These are phyloP conservation scores for Puccinellia tenuiflora DNA, from an alignment of 176 grass and related monocot genomes.

Conservation along the genomic window DNA sequence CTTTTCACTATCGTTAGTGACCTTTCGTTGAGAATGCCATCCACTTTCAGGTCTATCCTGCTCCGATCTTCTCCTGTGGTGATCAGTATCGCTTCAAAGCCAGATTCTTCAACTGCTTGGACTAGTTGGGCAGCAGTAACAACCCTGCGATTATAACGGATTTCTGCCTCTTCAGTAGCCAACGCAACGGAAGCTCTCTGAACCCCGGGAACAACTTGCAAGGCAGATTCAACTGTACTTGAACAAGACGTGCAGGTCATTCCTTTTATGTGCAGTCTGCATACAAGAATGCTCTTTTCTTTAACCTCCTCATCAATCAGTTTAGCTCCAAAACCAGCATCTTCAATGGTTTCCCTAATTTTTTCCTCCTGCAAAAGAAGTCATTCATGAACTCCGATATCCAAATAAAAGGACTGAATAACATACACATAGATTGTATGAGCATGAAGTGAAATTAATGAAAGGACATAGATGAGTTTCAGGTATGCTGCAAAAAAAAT, in stretches of 20 bases:
- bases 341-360: constrained; percentile 86
- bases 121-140: constrained; percentile 44
- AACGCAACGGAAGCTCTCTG: constrained; percentile 77
- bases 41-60: constrained; percentile 75
- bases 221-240: constrained; percentile 56
- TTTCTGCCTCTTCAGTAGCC: constrained; percentile 91
- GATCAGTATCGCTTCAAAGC: constrained; percentile 70
- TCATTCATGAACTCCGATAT: constrained; percentile 19
- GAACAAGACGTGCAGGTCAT: constrained; percentile 90
- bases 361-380: constrained; percentile 55
- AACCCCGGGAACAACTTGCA: constrained; percentile 64
- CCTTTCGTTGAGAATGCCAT: constrained; percentile 46
- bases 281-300: constrained; percentile 64
- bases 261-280: constrained; percentile 85
- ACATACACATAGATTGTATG: background rate
- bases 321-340: constrained; percentile 72
- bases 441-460: background rate
- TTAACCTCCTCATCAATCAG: constrained; percentile 67
- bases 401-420: background rate
- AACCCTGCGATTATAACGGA: constrained; percentile 58
- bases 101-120: constrained; percentile 58
- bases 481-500: background rate
- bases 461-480: background rate
- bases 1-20: constrained; percentile 48
- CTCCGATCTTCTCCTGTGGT: constrained; percentile 77